phyloP scores from a whole-genome alignment of 1,284 basidiomycete genomes.

The Austroboletus sp. region DNA sequence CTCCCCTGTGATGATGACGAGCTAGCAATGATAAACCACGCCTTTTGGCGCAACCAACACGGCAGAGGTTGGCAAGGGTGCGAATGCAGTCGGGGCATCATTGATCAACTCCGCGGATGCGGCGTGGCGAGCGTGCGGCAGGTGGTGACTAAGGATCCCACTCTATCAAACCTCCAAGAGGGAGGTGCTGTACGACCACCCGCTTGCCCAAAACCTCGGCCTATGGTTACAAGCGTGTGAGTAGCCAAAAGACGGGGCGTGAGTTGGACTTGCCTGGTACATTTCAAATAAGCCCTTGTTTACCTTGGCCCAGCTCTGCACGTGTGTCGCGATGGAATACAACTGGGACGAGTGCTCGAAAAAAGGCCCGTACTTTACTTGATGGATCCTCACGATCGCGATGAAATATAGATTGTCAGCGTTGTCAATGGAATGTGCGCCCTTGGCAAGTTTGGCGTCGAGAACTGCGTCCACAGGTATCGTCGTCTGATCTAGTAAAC shows the following conservation, averaged over 20 bases:
- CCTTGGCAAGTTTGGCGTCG: slow-evolving; percentile 42
- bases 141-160: slow-evolving; percentile 43
- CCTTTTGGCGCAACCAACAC: slow-evolving; percentile 4
- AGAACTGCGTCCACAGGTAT: slow-evolving; percentile 57
- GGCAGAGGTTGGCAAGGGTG: slow-evolving; percentile 12
- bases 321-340: slow-evolving; percentile 76
- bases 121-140: background rate
- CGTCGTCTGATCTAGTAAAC: slow-evolving; percentile 46
- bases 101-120: slow-evolving; percentile 20
- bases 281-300: slow-evolving; percentile 89
- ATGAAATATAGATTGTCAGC: slow-evolving; percentile 70
- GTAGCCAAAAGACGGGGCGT: background rate
- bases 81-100: slow-evolving; percentile 11
- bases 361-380: slow-evolving; percentile 83
- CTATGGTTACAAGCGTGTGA: slow-evolving; percentile 31
- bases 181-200: slow-evolving; percentile 95
- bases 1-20: slow-evolving; percentile 1
- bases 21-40: slow-evolving; percentile 5
- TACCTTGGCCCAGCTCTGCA: slow-evolving; percentile 85
- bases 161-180: slow-evolving; percentile 72
- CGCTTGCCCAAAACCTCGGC: slow-evolving; percentile 91
- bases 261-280: slow-evolving; percentile 61
- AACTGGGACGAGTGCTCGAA: slow-evolving; percentile 90
- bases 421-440: slow-evolving; percentile 27
- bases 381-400: slow-evolving; percentile 71